A percentile compares a stretch with the other conserved stretches of the same genome.
Evolutionary conservation across 2,329 filamentous ascomycete species (phyloP).

Genomic region (Aureobasidium melanogenum): DNA sequence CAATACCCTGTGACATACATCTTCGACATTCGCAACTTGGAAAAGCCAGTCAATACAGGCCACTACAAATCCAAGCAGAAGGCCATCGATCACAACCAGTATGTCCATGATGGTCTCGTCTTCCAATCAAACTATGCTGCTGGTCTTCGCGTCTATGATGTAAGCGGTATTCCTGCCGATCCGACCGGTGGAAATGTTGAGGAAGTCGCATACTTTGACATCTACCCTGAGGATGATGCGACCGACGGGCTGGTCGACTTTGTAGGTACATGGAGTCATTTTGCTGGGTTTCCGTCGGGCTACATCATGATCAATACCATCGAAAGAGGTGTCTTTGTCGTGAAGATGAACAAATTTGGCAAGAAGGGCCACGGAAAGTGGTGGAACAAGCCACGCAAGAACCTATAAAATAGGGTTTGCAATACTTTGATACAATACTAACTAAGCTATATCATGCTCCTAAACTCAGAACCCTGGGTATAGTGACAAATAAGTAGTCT

Average conservation of each 20-base stretch:
- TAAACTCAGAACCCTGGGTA: too few species aligned
- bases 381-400: not conserved
- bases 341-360: conserved; percentile 28
- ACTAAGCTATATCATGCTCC: too few species aligned
- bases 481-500: too few species aligned
- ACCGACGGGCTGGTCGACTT: conserved; percentile 30
- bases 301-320: conserved; percentile 46
- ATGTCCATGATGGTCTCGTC: conserved; percentile 28
- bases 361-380: not conserved
- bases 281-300: conserved; percentile 41
- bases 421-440: too few species aligned
- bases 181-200: conserved; percentile 39
- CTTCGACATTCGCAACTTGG: conserved; percentile 40
- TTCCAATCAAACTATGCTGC: conserved; percentile 32
- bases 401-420: not conserved
- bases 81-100: conserved; percentile 36
- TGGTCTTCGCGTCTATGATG: conserved; percentile 28
- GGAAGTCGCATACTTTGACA: conserved; percentile 43
- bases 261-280: conserved; percentile 40
- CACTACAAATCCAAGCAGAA: conserved; percentile 28
- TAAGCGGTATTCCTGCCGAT: conserved; percentile 30
- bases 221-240: conserved; percentile 43
- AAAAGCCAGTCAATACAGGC: conserved; percentile 33
- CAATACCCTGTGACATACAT: conserved; percentile 41
- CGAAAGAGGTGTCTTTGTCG: conserved; percentile 41